Percentiles rank a stretch among this genome's conserved stretches.
These are phyloP conservation scores for Penicillium sp. DNA, from an alignment of 2,329 filamentous ascomycete genomes.

Conservation along the genomic window DNA sequence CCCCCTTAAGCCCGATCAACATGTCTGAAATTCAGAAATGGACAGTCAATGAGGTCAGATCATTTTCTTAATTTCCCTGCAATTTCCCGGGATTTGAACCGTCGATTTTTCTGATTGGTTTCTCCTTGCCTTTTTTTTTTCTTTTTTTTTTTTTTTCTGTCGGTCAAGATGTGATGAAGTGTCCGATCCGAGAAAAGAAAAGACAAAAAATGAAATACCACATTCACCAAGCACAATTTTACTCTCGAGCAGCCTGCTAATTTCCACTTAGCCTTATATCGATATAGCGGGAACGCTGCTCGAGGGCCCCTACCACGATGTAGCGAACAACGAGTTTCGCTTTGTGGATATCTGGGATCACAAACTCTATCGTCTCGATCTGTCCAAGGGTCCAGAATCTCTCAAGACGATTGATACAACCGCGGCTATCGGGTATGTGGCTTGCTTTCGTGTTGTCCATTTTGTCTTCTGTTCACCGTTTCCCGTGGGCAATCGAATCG, in stretches of 20 bases:
- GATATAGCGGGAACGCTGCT: constrained; percentile 40
- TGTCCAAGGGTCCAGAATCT: constrained; percentile 62
- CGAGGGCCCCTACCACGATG: constrained; percentile 43
- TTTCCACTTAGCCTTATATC: constrained; percentile 37
- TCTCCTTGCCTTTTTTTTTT: constrained; percentile 1
- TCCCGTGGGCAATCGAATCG: not conserved
- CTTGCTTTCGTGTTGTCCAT: not conserved
- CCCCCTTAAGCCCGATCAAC: constrained; percentile 13
- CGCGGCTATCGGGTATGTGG: constrained; percentile 53
- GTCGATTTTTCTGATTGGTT: constrained; percentile 8
- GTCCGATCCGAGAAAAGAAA: not conserved
- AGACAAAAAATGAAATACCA: constrained; percentile 1
- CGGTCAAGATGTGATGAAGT: constrained; percentile 16
- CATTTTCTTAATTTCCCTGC: constrained; percentile 10
- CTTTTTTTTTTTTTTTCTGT: too few relatives aligned
- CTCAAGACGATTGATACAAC: constrained; percentile 58
- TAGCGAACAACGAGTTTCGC: constrained; percentile 41
- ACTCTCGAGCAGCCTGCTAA: not conserved
- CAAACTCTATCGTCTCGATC: constrained; percentile 69
- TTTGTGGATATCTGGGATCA: constrained; percentile 72
- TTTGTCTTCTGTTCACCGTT: not conserved
- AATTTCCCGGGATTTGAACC: constrained; percentile 8
- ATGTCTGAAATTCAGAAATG: constrained; percentile 44
- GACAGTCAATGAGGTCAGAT: constrained; percentile 47
- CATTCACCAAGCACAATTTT: constrained; percentile 14